Evolutionary conservation across 495 filamentous ascomycete genomes (phyloP), one percentile per base, ranked within the genome.

Genomic region (Barbatosphaeria neglecta): DNA sequence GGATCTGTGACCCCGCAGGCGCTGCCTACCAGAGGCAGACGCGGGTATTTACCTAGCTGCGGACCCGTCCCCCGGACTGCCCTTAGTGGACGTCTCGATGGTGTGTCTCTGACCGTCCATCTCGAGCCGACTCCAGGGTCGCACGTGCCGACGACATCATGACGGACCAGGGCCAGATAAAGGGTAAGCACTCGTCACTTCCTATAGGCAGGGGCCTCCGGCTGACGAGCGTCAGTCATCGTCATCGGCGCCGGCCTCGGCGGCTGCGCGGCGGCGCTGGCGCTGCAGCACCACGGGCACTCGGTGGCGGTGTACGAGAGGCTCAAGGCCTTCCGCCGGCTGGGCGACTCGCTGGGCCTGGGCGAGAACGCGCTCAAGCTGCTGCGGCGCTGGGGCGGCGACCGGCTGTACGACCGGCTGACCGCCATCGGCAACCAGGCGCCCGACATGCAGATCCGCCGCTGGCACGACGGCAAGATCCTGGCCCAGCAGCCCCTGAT

Each of bases 241-340:
- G 64, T 75, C 22, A 65, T 77, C 16, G 73, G 73, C 17, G 73
- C 72, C 23, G 73, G 73, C 17, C 71, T 77, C 6, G 72, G 73
- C n/a, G 73, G 73, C 6, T 77, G 73, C 50, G 73, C 73, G 6
- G 62, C 67, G 17, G 72, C 73, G 16, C 58, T 74, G 25, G 73
- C 73, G 0, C 62, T 77, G 22, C 61, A 77, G 43, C 63, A 69
- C 45, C 73, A 75, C 44, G 70, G 72, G 18, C 73, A 75, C 61
- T 47, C 59, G 0, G 73, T 78, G 1, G 50, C 60, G 33, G 62
- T 78, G 4, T 69, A 69, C 44, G 74, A 78, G 52, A 72, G 65
- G 46, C 64, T 76, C 1, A 63, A 54, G 31, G 50, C 59, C 1
- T 78, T 78, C 59, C 54, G 60, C 16, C 65, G 73, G 0, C 61